Conservation (phyloP, 805 yeast genomes). For the Pichia eremophila region DNA sequence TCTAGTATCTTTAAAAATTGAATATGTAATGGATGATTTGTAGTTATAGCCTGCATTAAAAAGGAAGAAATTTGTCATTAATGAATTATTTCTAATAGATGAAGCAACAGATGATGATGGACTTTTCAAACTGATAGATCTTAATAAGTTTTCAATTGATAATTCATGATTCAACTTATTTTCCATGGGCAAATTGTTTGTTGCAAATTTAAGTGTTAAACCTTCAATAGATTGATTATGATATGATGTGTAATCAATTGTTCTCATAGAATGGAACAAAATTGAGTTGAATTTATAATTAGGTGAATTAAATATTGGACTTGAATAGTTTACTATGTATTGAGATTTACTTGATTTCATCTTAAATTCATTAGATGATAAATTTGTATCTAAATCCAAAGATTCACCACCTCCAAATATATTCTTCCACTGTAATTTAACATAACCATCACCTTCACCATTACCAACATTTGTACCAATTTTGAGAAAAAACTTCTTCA, state of each 20-base stretch:
- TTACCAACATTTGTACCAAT: conserved; percentile 96
- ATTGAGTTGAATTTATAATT: conserved; percentile 31
- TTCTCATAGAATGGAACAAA: conserved; percentile 34
- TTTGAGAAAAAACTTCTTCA: conserved; percentile 66
- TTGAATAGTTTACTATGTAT: conserved; percentile 37
- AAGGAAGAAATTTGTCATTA: conserved; percentile 24
- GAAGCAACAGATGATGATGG: not conserved
- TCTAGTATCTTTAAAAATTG: conserved; percentile 35
- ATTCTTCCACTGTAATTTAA: conserved; percentile 57
- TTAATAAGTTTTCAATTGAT: conserved; percentile 33
- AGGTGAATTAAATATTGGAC: conserved; percentile 36
- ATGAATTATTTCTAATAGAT: conserved; percentile 22
- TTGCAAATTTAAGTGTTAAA: conserved; percentile 30
- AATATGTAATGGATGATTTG: conserved; percentile 35
- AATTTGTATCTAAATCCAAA: conserved; percentile 36
- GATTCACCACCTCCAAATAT: conserved; percentile 51
- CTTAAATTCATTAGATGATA: conserved; percentile 36
- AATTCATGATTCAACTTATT: conserved; percentile 37
- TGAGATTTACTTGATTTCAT: conserved; percentile 38
- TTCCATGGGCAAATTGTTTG: conserved; percentile 25
- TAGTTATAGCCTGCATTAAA: conserved; percentile 36
- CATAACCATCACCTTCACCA: conserved; percentile 93
- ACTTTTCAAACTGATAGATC: conserved; percentile 26
- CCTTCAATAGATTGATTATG: conserved; percentile 38
- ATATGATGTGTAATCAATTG: conserved; percentile 37